phyloP scores from a whole-genome alignment of 2,329 filamentous ascomycete species.

The Nigrospora osmanthi region DNA sequence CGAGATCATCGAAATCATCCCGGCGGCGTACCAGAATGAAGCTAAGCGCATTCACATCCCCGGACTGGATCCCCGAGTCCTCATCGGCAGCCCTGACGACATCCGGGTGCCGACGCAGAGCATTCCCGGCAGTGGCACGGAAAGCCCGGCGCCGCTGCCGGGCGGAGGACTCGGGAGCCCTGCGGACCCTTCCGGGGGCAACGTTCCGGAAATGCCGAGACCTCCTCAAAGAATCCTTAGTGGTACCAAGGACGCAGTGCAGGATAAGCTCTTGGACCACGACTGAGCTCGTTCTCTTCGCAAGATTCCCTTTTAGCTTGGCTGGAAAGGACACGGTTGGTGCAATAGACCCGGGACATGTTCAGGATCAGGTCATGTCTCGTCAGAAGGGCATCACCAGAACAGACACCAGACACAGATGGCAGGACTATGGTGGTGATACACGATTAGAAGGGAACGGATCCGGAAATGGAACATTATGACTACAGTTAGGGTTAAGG shows the following conservation, averaged over 20 bases:
- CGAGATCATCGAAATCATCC: conserved; percentile 98
- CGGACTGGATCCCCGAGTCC: conserved; percentile 53
- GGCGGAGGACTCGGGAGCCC: conserved; percentile 41
- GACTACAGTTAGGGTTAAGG: too few species aligned
- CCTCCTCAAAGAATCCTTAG: conserved; percentile 20
- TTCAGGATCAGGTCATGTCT: too few species aligned
- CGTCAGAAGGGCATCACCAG: too few species aligned
- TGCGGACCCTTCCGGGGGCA: conserved; percentile 27
- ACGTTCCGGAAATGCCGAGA: conserved; percentile 6
- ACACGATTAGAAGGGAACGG: too few species aligned
- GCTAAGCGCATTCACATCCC: conserved; percentile 86
- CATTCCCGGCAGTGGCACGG: conserved; percentile 19
- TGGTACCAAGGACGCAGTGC: conserved; percentile 19
- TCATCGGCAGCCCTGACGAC: conserved; percentile 73
- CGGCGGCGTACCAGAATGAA: conserved; percentile 94
- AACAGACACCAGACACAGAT: too few species aligned
- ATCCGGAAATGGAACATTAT: too few species aligned
- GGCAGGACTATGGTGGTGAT: too few species aligned
- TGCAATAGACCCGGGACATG: too few species aligned
- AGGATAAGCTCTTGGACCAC: conserved; percentile 22
- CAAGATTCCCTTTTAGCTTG: too few species aligned
- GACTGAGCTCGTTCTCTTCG: conserved; percentile 11
- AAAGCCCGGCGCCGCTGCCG: conserved; percentile 34
- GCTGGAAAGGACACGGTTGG: too few species aligned
- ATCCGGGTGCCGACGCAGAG: conserved; percentile 67